Conservation (phyloP, 192 early-diverging fungal species). For the Coemansia sp. region DNA sequence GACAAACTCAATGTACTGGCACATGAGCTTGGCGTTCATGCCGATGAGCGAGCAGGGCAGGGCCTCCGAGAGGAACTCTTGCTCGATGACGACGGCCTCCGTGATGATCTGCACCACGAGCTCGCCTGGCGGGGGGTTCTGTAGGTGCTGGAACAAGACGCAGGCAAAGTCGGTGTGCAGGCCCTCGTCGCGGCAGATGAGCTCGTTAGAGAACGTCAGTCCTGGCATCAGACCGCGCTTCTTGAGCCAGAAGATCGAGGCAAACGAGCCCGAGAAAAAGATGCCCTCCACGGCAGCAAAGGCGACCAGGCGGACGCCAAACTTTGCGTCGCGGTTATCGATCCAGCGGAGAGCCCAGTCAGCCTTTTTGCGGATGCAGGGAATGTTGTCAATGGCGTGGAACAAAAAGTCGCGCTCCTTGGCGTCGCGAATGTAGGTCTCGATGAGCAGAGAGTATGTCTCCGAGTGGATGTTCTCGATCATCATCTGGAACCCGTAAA, state of each 20-base stretch:
- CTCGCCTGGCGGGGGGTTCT: slow-evolving; percentile 69
- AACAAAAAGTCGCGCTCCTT: slow-evolving; percentile 82
- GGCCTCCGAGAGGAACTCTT: slow-evolving; percentile 94
- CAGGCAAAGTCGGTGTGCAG: slow-evolving; percentile 98
- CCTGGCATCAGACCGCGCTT: slow-evolving; percentile 98
- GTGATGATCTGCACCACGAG: slow-evolving; percentile 71
- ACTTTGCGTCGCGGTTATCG: slow-evolving; percentile 72
- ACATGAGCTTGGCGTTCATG: slow-evolving; percentile 95
- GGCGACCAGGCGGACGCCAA: slow-evolving; percentile 90
- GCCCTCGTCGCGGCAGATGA: slow-evolving; percentile 97
- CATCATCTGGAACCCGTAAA: slow-evolving; percentile 98
- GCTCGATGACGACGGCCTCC: slow-evolving; percentile 93
- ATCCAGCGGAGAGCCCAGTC: slow-evolving; percentile 98
- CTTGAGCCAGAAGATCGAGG: slow-evolving; percentile 99
- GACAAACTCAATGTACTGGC: slow-evolving; percentile 98
- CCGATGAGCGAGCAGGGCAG: slow-evolving; percentile 93
- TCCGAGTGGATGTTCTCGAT: slow-evolving; percentile 97
- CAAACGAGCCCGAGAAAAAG: slow-evolving; percentile 98
- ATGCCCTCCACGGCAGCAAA: slow-evolving; percentile 99
- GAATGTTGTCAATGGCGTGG: slow-evolving; percentile 93
- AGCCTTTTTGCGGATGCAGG: slow-evolving; percentile 95
- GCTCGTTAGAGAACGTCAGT: slow-evolving; percentile 96
- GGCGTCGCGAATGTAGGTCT: slow-evolving; percentile 93
- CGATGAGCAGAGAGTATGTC: slow-evolving; percentile 94
- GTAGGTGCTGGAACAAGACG: slow-evolving; percentile 83